Evolutionary conservation across 163 green algal species (phyloP), one percentile per base, ranked within the genome.

Genomic region (Chlamydomonas reinhardtii): DNA sequence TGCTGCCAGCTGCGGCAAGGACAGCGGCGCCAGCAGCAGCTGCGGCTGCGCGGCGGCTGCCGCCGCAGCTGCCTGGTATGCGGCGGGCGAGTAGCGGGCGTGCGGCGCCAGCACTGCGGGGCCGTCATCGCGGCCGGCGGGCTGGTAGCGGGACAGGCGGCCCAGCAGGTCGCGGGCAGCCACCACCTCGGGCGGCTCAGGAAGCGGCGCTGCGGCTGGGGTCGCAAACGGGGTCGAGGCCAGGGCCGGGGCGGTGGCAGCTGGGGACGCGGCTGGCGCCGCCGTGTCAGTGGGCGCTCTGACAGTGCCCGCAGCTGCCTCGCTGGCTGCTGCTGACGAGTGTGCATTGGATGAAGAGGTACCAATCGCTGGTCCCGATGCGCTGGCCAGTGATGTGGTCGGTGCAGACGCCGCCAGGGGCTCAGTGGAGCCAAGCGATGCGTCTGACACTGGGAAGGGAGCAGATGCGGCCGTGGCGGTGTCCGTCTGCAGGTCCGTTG

Each of bases 51-150:
- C 56, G 2, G 70, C 71, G 5, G 81, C 71, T 2, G 71, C 70
- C 32, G 6, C 29, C 11, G 81, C 81, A 1, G 71, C 81, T 0
- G 74, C 81, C 35, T 80, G 56, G 71, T 68, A 87, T 14, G 19
- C 14, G 8, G 2, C 27, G 17, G 27, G 34, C 27, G 66, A 12
- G 59, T 87, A 87, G 17, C 70, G 81, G 16, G n/a, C 70, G 35
- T 74, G 31, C 15, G 70, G 70, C 27, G 56, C 59, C 29, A 87
- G 81, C 19, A 66, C 35, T 32, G 22, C 29, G 52, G 71, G 35
- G 3, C 70, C 56, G 70, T 87, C 81, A 27, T 79, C 81, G 4
- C 81, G 81, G 29, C 70, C 34, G 14, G 4, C 22, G 31, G 79
- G 79, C 19, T 61, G 48, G 66, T 85, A 85, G 2, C 29, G 31